Base-by-base conservation (phyloP, 2,329 filamentous ascomycete species). In the Alternaria postmessia region DNA sequence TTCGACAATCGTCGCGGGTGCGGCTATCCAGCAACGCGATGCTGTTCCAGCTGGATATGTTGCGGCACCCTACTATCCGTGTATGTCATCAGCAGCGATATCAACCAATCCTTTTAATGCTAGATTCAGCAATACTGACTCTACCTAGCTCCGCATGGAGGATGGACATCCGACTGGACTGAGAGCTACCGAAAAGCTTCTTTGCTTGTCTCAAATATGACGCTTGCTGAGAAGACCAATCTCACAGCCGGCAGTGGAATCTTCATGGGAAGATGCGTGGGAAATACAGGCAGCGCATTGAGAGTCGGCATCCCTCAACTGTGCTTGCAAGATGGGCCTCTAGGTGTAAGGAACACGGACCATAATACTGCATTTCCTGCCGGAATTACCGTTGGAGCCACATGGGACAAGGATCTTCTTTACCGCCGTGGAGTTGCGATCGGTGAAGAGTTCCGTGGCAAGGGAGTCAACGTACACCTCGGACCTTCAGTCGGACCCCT, bases 141-240 rank as follows among this genome's bases (percentile, higher is more conserved):
- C 42, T 16, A 22, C 26, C 9, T 11, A 71, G 82, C 90, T 8
- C 91, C 90, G 0, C 85, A 88, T 52, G 90, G 90, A 51, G 91
- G 91, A 39, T 93, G 91, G 88, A 80, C 85, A 0, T 79, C 84
- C 6, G 85, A 86, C 58, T 94, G 91, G 91, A 81, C 81, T 22
- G 85, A 86, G 18, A 89, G 90, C 67, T 94, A 93, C 72, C 80
- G 80, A 53, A 92, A 91, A 70, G 91, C 91, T 1, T 84, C 88
- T 58, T 77, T 81, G 4, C 77, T 94, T 14, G 91, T 94, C 16
- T 86, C 87, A 54, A 85, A 87, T 48, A 92, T 94, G 91, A 94
- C 91, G 0, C 78, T 94, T 57, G 91, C 90, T 2, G 91, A 94
- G 75, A 94, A 94, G 80, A 89, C 90, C 4, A 94, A 93, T 72